phyloP scores from a whole-genome alignment of 768 basidiomycete species.

The Suillus luteus region DNA sequence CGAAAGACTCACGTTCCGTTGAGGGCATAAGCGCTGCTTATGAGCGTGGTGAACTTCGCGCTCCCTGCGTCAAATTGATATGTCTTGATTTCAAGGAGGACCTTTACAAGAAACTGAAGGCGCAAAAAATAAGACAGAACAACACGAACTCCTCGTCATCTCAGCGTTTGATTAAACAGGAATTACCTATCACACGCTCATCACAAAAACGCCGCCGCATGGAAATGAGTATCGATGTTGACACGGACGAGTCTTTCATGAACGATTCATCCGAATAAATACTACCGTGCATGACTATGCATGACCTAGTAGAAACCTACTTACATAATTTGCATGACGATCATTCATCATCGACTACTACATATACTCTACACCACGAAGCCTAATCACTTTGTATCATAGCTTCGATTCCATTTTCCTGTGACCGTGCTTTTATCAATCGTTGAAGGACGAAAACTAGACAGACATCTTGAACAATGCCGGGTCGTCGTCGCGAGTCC shows the following conservation, averaged over 20 bases:
- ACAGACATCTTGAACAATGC: slow-evolving; percentile 20
- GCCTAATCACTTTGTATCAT: slow-evolving; percentile 2
- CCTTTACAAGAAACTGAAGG: slow-evolving; percentile 32
- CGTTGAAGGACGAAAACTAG: background rate
- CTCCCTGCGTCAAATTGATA: slow-evolving; percentile 51
- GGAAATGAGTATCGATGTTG: background rate
- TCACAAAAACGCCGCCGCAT: slow-evolving; percentile 1
- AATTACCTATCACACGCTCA: background rate
- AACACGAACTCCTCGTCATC: background rate
- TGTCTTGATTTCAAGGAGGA: slow-evolving; percentile 47
- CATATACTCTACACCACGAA: too few relatives aligned
- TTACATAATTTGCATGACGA: background rate
- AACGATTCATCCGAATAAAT: background rate
- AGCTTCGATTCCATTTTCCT: background rate
- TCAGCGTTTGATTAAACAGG: background rate
- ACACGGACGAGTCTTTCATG: background rate
- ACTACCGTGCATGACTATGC: too few relatives aligned
- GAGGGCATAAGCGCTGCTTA: slow-evolving; percentile 46
- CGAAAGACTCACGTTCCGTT: slow-evolving; percentile 34
- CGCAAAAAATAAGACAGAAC: background rate
- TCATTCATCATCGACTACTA: background rate
- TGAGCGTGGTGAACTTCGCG: slow-evolving; percentile 41
- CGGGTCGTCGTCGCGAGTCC: slow-evolving; percentile 23
- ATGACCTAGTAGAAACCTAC: background rate
- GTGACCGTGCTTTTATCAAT: background rate